phyloP scores from a whole-genome alignment of 2,329 filamentous ascomycete species.

The Didymosphaeria variabile region DNA sequence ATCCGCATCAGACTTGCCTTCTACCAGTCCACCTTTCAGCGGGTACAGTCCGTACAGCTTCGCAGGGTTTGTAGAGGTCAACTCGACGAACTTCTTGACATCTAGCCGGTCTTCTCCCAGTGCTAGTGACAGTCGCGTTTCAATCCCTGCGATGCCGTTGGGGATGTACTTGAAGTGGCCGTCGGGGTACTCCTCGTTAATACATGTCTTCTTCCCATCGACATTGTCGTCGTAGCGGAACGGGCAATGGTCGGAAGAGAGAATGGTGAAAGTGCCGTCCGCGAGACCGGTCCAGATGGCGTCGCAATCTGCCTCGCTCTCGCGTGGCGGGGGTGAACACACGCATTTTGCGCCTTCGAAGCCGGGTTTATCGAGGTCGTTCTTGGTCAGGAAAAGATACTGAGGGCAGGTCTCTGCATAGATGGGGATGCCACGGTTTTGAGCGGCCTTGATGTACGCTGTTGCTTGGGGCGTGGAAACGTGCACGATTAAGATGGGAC shows the following conservation, averaged over 20 bases:
- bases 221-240: constrained; percentile 57
- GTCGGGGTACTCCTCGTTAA: constrained; percentile 55
- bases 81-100: constrained; percentile 62
- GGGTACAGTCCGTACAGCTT: constrained; percentile 67
- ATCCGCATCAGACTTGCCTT: constrained; percentile 64
- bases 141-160: constrained; percentile 66
- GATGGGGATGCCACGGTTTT: constrained; percentile 60
- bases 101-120: constrained; percentile 53
- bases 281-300: constrained; percentile 61
- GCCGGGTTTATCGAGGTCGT: constrained; percentile 59
- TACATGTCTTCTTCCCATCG: constrained; percentile 57
- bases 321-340: constrained; percentile 63
- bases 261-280: constrained; percentile 63
- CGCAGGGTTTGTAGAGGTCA: constrained; percentile 64
- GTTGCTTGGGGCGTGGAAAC: constrained; percentile 60
- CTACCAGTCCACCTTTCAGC: constrained; percentile 60
- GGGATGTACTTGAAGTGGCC: constrained; percentile 65
- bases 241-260: constrained; percentile 61
- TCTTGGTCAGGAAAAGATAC: constrained; percentile 63
- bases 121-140: constrained; percentile 63
- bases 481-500: constrained; percentile 64
- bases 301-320: constrained; percentile 58
- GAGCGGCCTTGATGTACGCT: constrained; percentile 58
- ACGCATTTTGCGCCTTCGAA: constrained; percentile 66
- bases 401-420: constrained; percentile 67